Percentiles rank a stretch among this genome's conserved stretches.
These are phyloP conservation scores for Penicillium maclennaniae DNA, from an alignment of 495 filamentous ascomycete genomes.

Conservation along the genomic window DNA sequence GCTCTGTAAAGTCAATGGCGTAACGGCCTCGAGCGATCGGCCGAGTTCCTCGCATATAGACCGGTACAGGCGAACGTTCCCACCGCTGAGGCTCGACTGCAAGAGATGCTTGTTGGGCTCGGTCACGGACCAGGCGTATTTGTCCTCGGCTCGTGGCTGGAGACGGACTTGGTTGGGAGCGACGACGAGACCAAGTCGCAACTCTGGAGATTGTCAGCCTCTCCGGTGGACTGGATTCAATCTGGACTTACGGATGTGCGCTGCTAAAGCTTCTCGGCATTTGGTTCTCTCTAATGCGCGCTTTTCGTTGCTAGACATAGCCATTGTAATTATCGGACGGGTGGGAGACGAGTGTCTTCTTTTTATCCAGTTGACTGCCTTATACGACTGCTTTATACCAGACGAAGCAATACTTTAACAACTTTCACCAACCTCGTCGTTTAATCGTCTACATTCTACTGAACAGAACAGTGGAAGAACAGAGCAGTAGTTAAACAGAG, in stretches of 20 bases:
- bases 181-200: conserved; percentile 3
- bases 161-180: neutral
- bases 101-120: neutral
- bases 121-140: conserved; percentile 7
- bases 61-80: neutral
- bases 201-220: neutral
- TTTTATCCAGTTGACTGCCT: too few species aligned
- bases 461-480: too few species aligned
- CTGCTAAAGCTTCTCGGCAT: neutral
- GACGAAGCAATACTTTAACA: too few species aligned
- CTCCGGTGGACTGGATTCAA: neutral
- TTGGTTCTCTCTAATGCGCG: neutral
- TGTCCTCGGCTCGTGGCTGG: neutral
- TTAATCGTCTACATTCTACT: too few species aligned
- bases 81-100: neutral
- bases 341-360: too few species aligned
- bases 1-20: neutral
- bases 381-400: too few species aligned
- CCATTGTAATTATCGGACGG: neutral
- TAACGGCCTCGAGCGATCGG: neutral
- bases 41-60: neutral
- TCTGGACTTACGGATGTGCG: neutral
- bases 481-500: too few species aligned
- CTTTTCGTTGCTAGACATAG: neutral
- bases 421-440: too few species aligned